These are phyloP conservation scores for Suillus clintonianus DNA, from an alignment of 768 basidiomycete species.

Conservation along the genomic window DNA sequence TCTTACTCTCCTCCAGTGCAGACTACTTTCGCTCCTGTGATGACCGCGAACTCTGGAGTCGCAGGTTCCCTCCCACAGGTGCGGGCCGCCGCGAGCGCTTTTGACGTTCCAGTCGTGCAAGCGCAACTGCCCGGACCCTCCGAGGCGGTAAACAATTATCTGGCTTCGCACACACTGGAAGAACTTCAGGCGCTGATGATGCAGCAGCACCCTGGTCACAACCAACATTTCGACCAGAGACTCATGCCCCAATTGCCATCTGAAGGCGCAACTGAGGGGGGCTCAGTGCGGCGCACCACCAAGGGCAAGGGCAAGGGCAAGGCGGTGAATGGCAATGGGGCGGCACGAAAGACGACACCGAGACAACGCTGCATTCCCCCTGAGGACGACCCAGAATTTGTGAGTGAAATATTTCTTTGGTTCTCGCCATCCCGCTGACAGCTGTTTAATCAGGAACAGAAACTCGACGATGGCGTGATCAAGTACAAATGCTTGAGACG, in stretches of 20 bases:
- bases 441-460: not conserved
- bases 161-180: not conserved
- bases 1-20: too few species aligned
- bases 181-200: not conserved
- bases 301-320: too few species aligned
- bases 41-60: too few species aligned
- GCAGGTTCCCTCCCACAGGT: too few species aligned
- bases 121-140: not conserved
- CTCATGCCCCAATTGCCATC: not conserved
- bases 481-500: not conserved
- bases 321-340: too few species aligned
- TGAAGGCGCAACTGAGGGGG: not conserved
- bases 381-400: not conserved
- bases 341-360: not conserved
- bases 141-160: not conserved
- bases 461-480: not conserved
- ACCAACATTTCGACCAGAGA: not conserved
- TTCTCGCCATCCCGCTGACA: not conserved
- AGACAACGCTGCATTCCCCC: not conserved
- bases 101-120: not conserved
- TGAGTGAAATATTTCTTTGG: not conserved
- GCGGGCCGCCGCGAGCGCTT: not conserved
- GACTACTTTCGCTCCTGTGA: too few species aligned
- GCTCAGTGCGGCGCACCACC: not conserved
- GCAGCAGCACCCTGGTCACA: not conserved